These are phyloP conservation scores for Metschnikowia sp. DNA, from an alignment of 805 yeast species.

Conservation along the genomic window DNA sequence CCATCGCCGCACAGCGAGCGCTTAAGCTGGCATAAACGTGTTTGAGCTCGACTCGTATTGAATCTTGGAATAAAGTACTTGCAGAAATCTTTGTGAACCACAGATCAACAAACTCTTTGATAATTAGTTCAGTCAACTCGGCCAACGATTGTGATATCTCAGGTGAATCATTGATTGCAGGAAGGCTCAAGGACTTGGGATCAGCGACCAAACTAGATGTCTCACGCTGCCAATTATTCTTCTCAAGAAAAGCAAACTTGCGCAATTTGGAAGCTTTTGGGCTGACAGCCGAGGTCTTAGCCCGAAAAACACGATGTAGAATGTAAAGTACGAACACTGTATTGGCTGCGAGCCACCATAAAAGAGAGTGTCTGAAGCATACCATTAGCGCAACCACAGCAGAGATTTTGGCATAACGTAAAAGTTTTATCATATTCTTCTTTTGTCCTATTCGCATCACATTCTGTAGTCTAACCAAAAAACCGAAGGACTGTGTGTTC, in stretches of 20 bases:
- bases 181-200: not conserved
- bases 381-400: not conserved
- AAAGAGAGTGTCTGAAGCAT: not conserved
- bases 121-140: conserved; percentile 44
- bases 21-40: conserved; percentile 41
- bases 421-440: not conserved
- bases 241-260: conserved; percentile 1
- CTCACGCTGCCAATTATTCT: not conserved
- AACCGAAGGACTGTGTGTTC: not conserved
- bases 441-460: no score
- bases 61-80: conserved; percentile 29
- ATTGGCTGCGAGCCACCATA: conserved; percentile 1
- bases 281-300: not conserved
- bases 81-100: conserved; percentile 54
- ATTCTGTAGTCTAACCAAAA: no score
- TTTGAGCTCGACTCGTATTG: conserved; percentile 44
- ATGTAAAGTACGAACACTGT: not conserved
- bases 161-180: conserved; percentile 1
- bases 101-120: conserved; percentile 50
- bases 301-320: not conserved
- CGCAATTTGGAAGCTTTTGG: not conserved
- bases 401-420: not conserved
- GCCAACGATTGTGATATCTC: conserved; percentile 52
- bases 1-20: conserved; percentile 40
- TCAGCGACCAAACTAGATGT: not conserved